Percentiles rank a stretch among this genome's conserved stretches.
Conservation (phyloP, 768 basidiomycete genomes). For the Pisolithus microcarpus region DNA sequence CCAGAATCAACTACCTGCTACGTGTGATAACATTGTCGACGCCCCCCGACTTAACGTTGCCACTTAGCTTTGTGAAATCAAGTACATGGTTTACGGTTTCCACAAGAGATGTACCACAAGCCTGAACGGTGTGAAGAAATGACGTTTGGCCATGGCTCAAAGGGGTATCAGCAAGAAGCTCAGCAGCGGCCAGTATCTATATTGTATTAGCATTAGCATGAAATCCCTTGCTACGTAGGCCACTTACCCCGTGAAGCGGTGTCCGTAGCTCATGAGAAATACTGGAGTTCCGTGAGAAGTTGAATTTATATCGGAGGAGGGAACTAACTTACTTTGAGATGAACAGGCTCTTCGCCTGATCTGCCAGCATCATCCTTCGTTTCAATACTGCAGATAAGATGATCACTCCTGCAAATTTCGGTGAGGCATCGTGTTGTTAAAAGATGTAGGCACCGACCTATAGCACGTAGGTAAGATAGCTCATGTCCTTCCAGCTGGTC, state of each 20-base stretch:
- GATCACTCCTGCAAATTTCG: conserved; percentile 56
- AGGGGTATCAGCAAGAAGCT: conserved; percentile 79
- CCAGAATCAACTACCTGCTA: conserved; percentile 39
- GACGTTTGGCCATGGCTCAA: conserved; percentile 76
- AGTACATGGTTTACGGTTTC: conserved; percentile 97
- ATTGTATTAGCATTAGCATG: conserved; percentile 3
- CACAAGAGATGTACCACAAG: conserved; percentile 90
- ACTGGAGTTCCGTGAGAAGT: conserved; percentile 31
- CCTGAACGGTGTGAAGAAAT: conserved; percentile 88
- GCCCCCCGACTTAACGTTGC: conserved; percentile 71
- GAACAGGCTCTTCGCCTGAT: conserved; percentile 88
- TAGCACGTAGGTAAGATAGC: conserved; percentile 85
- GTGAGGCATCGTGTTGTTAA: background rate
- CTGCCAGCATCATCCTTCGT: conserved; percentile 86
- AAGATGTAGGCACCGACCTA: conserved; percentile 40
- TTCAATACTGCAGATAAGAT: conserved; percentile 91
- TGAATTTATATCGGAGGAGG: background rate
- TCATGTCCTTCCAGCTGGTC: conserved; percentile 79
- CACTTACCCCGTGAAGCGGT: conserved; percentile 77
- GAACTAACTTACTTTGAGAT: conserved; percentile 73
- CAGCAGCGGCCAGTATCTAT: conserved; percentile 85
- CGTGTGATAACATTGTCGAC: conserved; percentile 69
- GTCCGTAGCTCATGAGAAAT: conserved; percentile 90
- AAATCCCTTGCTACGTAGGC: background rate
- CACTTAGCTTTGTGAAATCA: conserved; percentile 92